A percentile compares a stretch with the other conserved stretches of the same genome.
These are phyloP conservation scores for Kodamaea kaohsiungensis DNA, from an alignment of 805 yeast species.

Conservation along the genomic window DNA sequence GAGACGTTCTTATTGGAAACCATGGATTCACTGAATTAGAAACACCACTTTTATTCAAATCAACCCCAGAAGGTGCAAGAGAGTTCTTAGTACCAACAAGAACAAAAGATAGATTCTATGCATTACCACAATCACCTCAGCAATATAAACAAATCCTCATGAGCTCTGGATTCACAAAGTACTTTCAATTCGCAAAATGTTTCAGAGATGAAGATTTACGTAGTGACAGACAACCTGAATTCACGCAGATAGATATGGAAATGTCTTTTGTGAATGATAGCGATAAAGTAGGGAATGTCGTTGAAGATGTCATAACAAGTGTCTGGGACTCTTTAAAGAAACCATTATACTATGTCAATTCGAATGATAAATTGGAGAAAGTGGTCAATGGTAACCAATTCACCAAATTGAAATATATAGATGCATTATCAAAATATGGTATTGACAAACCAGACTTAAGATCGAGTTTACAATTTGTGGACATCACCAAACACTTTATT, in stretches of 20 bases:
- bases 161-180: conserved; percentile 87
- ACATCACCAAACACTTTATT: conserved; percentile 45
- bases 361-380: conserved; percentile 30
- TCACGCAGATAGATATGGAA: conserved; percentile 95
- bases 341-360: conserved; percentile 39
- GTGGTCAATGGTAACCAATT: conserved; percentile 16
- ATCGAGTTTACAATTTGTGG: conserved; percentile 51
- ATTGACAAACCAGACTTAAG: conserved; percentile 95
- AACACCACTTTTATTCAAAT: conserved; percentile 89
- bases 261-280: conserved; percentile 75
- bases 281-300: conserved; percentile 63
- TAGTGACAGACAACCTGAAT: conserved; percentile 95
- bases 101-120: conserved; percentile 61
- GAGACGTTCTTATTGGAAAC: conserved; percentile 38
- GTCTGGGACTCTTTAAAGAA: conserved; percentile 56
- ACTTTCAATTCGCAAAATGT: conserved; percentile 91
- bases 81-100: conserved; percentile 95
- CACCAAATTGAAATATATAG: conserved; percentile 57
- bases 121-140: conserved; percentile 97
- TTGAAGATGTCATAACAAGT: conserved; percentile 55
- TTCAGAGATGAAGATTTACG: conserved; percentile 96
- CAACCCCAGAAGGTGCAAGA: conserved; percentile 97
- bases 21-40: conserved; percentile 77
- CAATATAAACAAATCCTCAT: conserved; percentile 93
- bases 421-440: conserved; percentile 76